These are phyloP conservation scores for Boletus subcaerulescens DNA, from an alignment of 768 basidiomycete genomes.

Conservation along the genomic window DNA sequence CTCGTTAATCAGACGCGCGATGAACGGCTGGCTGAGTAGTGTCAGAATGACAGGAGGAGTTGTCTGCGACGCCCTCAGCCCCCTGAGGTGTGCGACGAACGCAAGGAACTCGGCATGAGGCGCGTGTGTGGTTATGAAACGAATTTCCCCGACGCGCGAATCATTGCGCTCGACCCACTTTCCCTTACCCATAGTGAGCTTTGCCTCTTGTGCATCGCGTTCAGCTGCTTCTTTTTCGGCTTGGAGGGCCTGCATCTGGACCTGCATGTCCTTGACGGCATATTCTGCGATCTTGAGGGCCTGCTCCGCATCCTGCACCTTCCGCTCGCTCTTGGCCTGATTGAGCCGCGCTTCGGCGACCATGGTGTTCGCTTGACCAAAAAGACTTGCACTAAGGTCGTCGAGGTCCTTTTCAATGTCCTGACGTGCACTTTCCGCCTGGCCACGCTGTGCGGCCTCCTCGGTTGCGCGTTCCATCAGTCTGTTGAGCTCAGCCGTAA, in stretches of 20 bases:
- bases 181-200: constrained; percentile 58
- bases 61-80: constrained; percentile 56
- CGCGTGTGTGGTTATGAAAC: constrained; percentile 62
- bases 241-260: constrained; percentile 75
- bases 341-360: constrained; percentile 86
- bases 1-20: constrained; percentile 71
- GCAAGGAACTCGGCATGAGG: constrained; percentile 80
- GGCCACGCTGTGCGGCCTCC: constrained; percentile 86
- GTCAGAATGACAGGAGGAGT: constrained; percentile 67
- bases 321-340: constrained; percentile 65
- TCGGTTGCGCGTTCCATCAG: constrained; percentile 95
- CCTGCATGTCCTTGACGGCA: constrained; percentile 78
- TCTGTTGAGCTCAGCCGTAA: constrained; percentile 86
- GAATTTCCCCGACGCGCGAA: constrained; percentile 31
- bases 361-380: constrained; percentile 94
- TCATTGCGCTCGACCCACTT: constrained; percentile 55
- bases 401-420: constrained; percentile 94
- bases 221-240: constrained; percentile 65
- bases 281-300: constrained; percentile 84
- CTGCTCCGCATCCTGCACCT: constrained; percentile 71
- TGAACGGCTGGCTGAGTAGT: constrained; percentile 74
- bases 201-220: constrained; percentile 47
- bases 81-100: constrained; percentile 75
- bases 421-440: constrained; percentile 78
- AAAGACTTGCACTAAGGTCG: constrained; percentile 87